Base-by-base conservation (phyloP, 805 yeast genomes). In the Wickerhamiella spandovensis region DNA sequence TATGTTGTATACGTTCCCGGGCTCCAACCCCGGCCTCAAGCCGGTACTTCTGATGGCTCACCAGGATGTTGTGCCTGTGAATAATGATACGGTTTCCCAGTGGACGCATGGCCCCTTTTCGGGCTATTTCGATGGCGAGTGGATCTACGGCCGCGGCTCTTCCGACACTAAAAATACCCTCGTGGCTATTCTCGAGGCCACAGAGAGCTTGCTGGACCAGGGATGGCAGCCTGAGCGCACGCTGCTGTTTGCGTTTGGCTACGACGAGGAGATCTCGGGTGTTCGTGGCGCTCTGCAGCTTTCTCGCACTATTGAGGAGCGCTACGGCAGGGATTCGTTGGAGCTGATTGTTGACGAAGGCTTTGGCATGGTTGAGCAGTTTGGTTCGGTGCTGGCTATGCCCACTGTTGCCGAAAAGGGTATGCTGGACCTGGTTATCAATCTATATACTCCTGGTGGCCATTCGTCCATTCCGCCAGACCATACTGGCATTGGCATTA, bases 61-160 rank as follows among this genome's bases (percentile, higher is more conserved):
- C 62, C 84, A 78, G 64, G 95, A 85, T 58, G 85, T 81, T 2
- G 94, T 85, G 28, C 95, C 95, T 0, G 82, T 82, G 6, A 81
- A 78, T 57, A 62, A 66, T 12, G 75, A 54, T 30, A 77, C 86
- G 0, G 61, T 72, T 48, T 64, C 60, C 25, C 69, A 75, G 51
- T 85, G 95, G 95, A 66, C 66, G 1, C 69, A 78, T 59, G 80
- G 81, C 5, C 95, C 95, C 3, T 82, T 78, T 51, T 64, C 69
- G 17, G 88, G 81, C 12, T 69, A 74, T 56, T 84, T 68, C 60
- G 95, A 86, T 58, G 88, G 87, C 18, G 69, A 72, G 28, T 67
- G 61, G 37, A 56, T 87, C 6, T 82, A 78, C 73, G 95, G 95
- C 1, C 74, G 95, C 58, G 95, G 95, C 41, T 63, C 84, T 1